These are phyloP conservation scores for Leccinum ponderosum DNA, from an alignment of 1,284 basidiomycete genomes.

Conservation along the genomic window DNA sequence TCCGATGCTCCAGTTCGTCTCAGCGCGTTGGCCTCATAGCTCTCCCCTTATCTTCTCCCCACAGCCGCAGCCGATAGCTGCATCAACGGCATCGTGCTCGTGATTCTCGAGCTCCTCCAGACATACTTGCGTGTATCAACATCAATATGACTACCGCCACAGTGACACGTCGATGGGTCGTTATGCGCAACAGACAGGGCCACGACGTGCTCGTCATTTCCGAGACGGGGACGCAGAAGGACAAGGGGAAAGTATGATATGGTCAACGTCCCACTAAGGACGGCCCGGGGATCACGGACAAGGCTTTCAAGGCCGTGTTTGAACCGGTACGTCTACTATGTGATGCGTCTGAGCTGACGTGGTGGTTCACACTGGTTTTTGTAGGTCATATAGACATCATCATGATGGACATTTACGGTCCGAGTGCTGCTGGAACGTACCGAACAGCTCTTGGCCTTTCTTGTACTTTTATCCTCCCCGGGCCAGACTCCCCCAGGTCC, in stretches of 20 bases:
- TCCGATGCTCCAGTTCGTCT: conserved; percentile 2
- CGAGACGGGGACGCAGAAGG: conserved; percentile 87
- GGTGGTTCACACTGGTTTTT: neutral
- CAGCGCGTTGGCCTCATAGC: neutral
- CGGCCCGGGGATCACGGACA: conserved; percentile 75
- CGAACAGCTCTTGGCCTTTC: no score
- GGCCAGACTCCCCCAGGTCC: no score
- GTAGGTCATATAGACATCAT: conserved; percentile 83
- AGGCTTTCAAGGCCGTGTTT: conserved; percentile 60
- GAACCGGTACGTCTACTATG: conserved; percentile 67
- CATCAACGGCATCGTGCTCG: conserved; percentile 94
- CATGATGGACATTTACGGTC: conserved; percentile 74
- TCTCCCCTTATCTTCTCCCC: neutral
- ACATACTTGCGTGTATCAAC: conserved; percentile 83
- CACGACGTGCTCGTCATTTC: conserved; percentile 98
- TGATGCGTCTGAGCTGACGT: neutral
- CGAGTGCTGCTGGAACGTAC: conserved; percentile 56
- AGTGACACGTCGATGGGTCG: conserved; percentile 98
- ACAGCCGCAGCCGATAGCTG: conserved; percentile 93
- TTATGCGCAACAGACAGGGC: conserved; percentile 98
- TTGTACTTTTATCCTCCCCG: no score
- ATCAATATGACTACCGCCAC: conserved; percentile 99
- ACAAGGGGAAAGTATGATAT: conserved; percentile 85
- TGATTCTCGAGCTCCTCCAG: conserved; percentile 85
- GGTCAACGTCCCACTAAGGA: conserved; percentile 95